Conservation (phyloP, 1,284 basidiomycete genomes). For the Sanghuangporus sanghuang region DNA sequence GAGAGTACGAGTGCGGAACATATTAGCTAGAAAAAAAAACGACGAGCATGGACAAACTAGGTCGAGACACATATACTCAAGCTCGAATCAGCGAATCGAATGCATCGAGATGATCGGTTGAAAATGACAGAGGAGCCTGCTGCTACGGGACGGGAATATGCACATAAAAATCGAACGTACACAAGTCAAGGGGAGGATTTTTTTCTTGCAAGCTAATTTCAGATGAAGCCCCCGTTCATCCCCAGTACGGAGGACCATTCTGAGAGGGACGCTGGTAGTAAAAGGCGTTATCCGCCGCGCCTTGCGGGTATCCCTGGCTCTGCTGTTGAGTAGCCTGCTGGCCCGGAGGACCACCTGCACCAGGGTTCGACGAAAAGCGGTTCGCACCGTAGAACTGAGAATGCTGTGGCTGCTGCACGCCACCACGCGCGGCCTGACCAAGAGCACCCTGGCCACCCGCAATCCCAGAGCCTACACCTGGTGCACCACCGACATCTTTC, state of each 20-base stretch:
- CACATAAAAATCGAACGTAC: not conserved
- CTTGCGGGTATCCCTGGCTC: constrained; percentile 63
- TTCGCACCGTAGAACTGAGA: constrained; percentile 52
- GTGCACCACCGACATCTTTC: constrained; percentile 52
- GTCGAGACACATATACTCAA: constrained; percentile 1
- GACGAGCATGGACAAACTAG: not conserved
- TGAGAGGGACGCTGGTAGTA: constrained; percentile 47
- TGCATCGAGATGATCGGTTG: not conserved
- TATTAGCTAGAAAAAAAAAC: not conserved
- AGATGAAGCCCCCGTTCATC: not conserved
- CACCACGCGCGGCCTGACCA: constrained; percentile 18
- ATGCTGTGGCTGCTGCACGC: constrained; percentile 30
- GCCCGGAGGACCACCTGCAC: constrained; percentile 35
- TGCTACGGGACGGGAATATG: not conserved
- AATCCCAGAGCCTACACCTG: constrained; percentile 30
- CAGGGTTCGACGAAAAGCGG: constrained; percentile 47
- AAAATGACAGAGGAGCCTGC: not conserved
- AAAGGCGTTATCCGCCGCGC: constrained; percentile 52
- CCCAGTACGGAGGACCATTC: constrained; percentile 2
- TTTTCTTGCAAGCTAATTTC: constrained; percentile 15
- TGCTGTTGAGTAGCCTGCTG: constrained; percentile 51
- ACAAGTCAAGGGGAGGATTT: constrained; percentile 11
- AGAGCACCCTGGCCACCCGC: constrained; percentile 37
- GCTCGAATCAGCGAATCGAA: not conserved
- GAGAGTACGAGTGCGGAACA: not conserved